These are phyloP conservation scores for Sabuloglossum arenarium DNA, from an alignment of 495 filamentous ascomycete species.

Conservation along the genomic window DNA sequence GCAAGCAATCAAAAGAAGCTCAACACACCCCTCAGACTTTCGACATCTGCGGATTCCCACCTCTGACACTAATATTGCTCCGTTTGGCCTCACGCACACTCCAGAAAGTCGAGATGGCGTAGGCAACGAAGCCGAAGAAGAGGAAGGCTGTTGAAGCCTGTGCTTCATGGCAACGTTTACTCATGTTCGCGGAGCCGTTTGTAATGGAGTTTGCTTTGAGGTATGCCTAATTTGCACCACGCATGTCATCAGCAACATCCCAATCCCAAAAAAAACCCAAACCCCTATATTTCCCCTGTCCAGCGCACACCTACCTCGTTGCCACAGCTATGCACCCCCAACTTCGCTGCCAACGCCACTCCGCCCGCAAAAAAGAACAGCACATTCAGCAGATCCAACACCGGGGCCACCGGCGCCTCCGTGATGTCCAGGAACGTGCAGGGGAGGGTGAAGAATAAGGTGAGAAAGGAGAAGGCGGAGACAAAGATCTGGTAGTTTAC, in stretches of 20 bases:
- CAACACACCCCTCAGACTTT: slow-evolving; percentile 30
- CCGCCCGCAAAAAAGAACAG: slow-evolving; percentile 45
- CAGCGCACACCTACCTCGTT: slow-evolving; percentile 42
- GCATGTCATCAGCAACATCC: neutral
- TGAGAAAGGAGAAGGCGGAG: slow-evolving; percentile 41
- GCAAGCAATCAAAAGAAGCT: too few species aligned
- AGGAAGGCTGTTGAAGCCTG: slow-evolving; percentile 49
- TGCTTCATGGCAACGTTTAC: slow-evolving; percentile 44
- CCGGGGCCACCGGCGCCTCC: slow-evolving; percentile 23
- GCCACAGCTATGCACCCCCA: slow-evolving; percentile 36
- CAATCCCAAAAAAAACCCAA: neutral
- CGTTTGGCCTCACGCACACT: slow-evolving; percentile 23
- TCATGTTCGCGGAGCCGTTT: slow-evolving; percentile 29
- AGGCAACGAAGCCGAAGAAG: slow-evolving; percentile 49
- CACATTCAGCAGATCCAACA: slow-evolving; percentile 37
- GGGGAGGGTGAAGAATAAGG: slow-evolving; percentile 38
- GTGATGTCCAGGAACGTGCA: slow-evolving; percentile 26
- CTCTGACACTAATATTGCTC: slow-evolving; percentile 21
- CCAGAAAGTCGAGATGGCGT: slow-evolving; percentile 29
- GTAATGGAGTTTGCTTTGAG: slow-evolving; percentile 33
- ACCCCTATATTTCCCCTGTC: too few species aligned
- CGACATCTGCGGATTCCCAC: slow-evolving; percentile 35
- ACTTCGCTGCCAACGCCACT: slow-evolving; percentile 40
- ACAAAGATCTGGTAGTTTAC: slow-evolving; percentile 50
- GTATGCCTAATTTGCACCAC: slow-evolving; percentile 25